Percentiles rank a stretch among this genome's conserved stretches.
Evolutionary conservation across 371 early-diverging fungal genomes (phyloP).

Genomic region (Syncephalastrum monosporum): DNA sequence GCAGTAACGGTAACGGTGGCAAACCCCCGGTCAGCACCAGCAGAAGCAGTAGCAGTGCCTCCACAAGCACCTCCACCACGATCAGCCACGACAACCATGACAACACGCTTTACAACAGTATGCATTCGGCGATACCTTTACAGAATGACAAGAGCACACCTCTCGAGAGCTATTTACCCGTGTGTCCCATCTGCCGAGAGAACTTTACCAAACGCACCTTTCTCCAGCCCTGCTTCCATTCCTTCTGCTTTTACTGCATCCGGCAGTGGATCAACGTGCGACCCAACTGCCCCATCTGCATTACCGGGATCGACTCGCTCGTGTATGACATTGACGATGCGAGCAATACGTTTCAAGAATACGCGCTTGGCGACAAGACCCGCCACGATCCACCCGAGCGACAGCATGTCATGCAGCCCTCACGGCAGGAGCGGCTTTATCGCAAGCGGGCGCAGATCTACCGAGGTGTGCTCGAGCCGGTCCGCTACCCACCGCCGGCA

Average conservation of each 20-base stretch:
- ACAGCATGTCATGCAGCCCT: background rate
- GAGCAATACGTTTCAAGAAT: slow-evolving; percentile 38
- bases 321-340: slow-evolving; percentile 42
- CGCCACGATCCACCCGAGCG: slow-evolving; percentile 29
- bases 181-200: slow-evolving; percentile 63
- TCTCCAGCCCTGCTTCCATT: slow-evolving; percentile 60
- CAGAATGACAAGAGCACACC: background rate
- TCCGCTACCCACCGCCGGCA: slow-evolving; percentile 25
- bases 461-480: slow-evolving; percentile 1
- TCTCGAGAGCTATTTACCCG: slow-evolving; percentile 6
- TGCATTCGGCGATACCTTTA: too few relatives aligned
- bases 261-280: slow-evolving; percentile 58
- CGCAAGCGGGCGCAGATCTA: slow-evolving; percentile 26
- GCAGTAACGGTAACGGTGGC: too few relatives aligned
- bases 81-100: too few relatives aligned
- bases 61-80: too few relatives aligned
- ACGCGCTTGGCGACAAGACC: slow-evolving; percentile 27
- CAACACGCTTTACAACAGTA: too few relatives aligned
- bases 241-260: slow-evolving; percentile 63
- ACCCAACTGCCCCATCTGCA: slow-evolving; percentile 60
- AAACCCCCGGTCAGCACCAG: too few relatives aligned
- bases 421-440: slow-evolving; percentile 18
- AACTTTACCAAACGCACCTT: slow-evolving; percentile 46
- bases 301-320: slow-evolving; percentile 29
- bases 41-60: too few relatives aligned